phyloP scores from a whole-genome alignment of 805 yeast genomes.

The Martiniozyma abietophila region DNA sequence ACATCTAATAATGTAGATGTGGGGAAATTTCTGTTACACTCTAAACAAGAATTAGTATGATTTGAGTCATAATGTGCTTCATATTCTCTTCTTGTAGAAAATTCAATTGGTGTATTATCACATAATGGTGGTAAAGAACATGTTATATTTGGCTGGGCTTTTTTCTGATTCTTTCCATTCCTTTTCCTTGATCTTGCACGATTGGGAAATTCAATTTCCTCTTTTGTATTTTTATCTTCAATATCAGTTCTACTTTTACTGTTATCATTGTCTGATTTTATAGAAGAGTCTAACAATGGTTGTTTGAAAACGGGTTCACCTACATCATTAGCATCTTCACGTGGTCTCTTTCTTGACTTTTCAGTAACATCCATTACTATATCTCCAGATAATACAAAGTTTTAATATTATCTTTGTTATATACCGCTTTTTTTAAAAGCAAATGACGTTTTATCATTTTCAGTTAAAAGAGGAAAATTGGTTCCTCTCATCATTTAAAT shows the following conservation, averaged over 20 bases:
- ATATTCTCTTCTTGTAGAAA: constrained; percentile 9
- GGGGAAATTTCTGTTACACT: constrained; percentile 35
- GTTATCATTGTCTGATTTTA: no score
- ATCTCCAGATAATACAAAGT: no score
- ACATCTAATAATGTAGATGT: constrained; percentile 32
- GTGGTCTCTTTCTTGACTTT: constrained; percentile 9
- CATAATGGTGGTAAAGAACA: constrained; percentile 21
- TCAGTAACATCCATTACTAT: no score
- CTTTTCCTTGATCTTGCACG: neutral
- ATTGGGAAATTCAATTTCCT: neutral
- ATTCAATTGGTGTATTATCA: constrained; percentile 9
- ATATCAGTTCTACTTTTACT: no score
- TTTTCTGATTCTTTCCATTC: neutral
- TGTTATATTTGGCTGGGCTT: constrained; percentile 5
- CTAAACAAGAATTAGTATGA: constrained; percentile 27
- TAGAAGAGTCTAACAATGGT: no score
- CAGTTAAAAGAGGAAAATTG: no score
- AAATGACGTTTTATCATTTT: no score
- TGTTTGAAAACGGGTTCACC: neutral
- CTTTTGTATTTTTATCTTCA: neutral
- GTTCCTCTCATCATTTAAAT: no score
- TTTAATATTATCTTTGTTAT: no score
- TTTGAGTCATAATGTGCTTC: constrained; percentile 20
- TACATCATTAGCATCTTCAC: constrained; percentile 10
- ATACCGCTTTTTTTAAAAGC: no score